A percentile compares a stretch with the other conserved stretches of the same genome.
phyloP scores from a whole-genome alignment of 1,284 basidiomycete genomes.

The Sanghuangporus sanghuang region DNA sequence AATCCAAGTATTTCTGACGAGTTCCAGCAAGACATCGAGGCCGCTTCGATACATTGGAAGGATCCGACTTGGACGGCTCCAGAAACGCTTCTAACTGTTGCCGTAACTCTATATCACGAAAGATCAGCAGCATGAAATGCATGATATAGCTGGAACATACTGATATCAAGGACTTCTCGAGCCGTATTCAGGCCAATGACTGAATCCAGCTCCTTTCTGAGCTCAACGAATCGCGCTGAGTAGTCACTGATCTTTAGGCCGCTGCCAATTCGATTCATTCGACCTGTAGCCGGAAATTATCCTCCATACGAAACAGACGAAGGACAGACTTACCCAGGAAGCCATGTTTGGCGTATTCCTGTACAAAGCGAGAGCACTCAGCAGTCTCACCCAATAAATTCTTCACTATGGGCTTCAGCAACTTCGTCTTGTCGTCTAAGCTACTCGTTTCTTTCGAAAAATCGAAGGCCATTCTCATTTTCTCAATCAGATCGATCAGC shows the following conservation, averaged over 20 bases:
- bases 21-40: slow-evolving; percentile 19
- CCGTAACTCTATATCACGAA: background rate
- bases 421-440: background rate
- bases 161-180: background rate
- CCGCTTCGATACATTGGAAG: background rate
- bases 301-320: background rate
- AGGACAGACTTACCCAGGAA: background rate
- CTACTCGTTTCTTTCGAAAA: background rate
- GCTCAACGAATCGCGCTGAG: background rate
- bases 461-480: background rate
- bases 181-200: background rate
- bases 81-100: background rate
- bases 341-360: background rate
- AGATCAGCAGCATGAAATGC: background rate
- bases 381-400: background rate
- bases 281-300: background rate
- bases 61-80: background rate
- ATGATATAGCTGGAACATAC: background rate
- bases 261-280: background rate
- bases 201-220: background rate
- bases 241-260: background rate
- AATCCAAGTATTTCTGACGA: slow-evolving; percentile 16
- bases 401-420: background rate
- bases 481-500: background rate
- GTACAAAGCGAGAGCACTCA: no score